Evolutionary conservation across 352 stramenopile species (phyloP), one percentile per base, ranked within the genome.

Genomic region (Chrysophaeum taylorii): DNA sequence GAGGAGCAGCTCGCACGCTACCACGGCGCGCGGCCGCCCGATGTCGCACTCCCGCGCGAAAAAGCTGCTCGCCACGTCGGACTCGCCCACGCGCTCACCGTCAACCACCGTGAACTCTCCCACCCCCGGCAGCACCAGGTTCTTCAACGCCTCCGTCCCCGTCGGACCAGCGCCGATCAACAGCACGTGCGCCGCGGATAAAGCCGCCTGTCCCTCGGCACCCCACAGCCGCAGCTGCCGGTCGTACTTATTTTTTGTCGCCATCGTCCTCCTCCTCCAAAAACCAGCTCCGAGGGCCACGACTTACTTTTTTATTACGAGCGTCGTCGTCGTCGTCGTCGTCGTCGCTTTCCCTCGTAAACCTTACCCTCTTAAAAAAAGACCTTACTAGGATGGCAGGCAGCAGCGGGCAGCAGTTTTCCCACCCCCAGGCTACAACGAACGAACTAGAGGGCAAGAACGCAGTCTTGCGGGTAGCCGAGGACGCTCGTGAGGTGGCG

Each of bases 211-310:
- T 39, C 95, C 95, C 29, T 93, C 81, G 54, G 90, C 81, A 43
- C 94, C 94, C 95, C 95, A 99, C 25, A 99, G 85, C 33, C 95
- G 90, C 64, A 98, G 82, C 82, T 99, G 94, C n/a, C 94, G 85
- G 84, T 98, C 94, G 83, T 98, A 98, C 82, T 98, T 98, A 82
- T 97, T 86, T 38, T 73, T 76, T 18, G 83, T 89, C 9, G 83
- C 82, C 84, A 89, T 89, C 36, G 38, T n/a, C 53, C 29, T 63
- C 43, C 23, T 53, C 43, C n/a, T n/a, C n/a, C n/a, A n/a, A n/a
- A n/a, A n/a, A n/a, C n/a, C n/a, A n/a, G n/a, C n/a, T n/a, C n/a
- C n/a, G n/a, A n/a, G n/a, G n/a, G n/a, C n/a, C n/a, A n/a, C n/a
- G n/a, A n/a, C n/a, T n/a, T n/a, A n/a, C n/a, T n/a, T n/a, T n/a